Conservation (phyloP, 768 basidiomycete genomes). For the Pholiota microspora region DNA sequence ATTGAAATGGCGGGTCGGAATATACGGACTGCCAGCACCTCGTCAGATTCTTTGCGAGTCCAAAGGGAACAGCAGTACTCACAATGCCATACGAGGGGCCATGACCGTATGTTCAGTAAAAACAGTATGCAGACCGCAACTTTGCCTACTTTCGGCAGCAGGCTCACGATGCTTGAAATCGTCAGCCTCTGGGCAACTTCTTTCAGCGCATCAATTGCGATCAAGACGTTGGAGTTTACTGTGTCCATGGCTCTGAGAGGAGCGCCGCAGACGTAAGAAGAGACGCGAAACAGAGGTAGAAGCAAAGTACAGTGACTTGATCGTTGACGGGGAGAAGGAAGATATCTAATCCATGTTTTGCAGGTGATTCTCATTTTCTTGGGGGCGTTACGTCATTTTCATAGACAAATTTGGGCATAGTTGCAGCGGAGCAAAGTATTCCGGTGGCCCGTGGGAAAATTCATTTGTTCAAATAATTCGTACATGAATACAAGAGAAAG, state of each 20-base stretch:
- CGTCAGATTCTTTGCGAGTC: neutral
- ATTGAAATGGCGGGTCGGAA: constrained; percentile 44
- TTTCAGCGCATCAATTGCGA: neutral
- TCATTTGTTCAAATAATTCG: too few relatives aligned
- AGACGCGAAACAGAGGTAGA: too few relatives aligned
- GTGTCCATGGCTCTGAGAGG: neutral
- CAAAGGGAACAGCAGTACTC: constrained; percentile 25
- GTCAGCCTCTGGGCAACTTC: neutral
- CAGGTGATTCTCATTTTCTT: too few relatives aligned
- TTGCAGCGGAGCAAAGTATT: too few relatives aligned
- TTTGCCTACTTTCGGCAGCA: constrained; percentile 31
- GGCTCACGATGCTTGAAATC: constrained; percentile 7
- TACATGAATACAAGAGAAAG: too few relatives aligned
- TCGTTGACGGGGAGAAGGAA: too few relatives aligned
- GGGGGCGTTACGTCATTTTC: too few relatives aligned
- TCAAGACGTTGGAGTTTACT: neutral
- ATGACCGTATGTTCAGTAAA: constrained; percentile 57
- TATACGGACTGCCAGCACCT: constrained; percentile 38
- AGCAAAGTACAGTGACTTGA: too few relatives aligned
- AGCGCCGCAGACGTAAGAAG: too few relatives aligned
- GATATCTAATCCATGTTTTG: too few relatives aligned
- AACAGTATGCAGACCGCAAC: constrained; percentile 45
- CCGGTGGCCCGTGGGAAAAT: too few relatives aligned
- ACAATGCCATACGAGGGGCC: constrained; percentile 72
- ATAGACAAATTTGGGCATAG: too few relatives aligned